Evolutionary conservation across 371 early-diverging fungal species (phyloP), one percentile per base, ranked within the genome.

Genomic region (Phascolomyces articulosus): DNA sequence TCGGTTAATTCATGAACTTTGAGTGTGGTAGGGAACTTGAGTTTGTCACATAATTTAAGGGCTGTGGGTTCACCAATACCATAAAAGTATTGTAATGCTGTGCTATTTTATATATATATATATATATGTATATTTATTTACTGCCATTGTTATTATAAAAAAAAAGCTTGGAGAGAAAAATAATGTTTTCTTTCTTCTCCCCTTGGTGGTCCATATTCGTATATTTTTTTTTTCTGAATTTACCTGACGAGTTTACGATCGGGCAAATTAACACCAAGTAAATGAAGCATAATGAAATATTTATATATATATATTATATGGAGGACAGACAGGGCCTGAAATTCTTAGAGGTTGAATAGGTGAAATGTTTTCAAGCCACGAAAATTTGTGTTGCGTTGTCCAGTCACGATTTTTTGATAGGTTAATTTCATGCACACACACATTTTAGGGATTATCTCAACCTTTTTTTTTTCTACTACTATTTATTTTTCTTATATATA

Each of bases 261-360:
- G 13, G 97, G 97, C 55, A 96, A 84, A 80, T 95, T 95, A 65
- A 96, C 94, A 72, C 96, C 96, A 62, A 96, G 90, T 67, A 96
- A 79, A 75, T 94, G 94, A 64, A 96, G 75, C 95, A 95, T 94
- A 56, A 40, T 70, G 40, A 11, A 34, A 34, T 34, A 34, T 6
- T 9, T 34, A 11, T 34, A 31, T 34, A 34, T 44, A 24, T 20
- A 13, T 51, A 18, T 51, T 23, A 51, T 51, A 51, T 51, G 51
- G 4, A 51, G 1, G 20, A 24, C n/a, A 3, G 8, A 13, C 44
- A 44, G 44, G 44, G 15, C 44, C 44, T n/a, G 8, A 4, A 44
- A 44, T n/a, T n/a, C 38, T 6, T 38, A 6, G 13, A 38, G 13
- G 38, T 38, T 38, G 38, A 9, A 38, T n/a, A n/a, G n/a, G 34